phyloP scores from a whole-genome alignment of 208 protist genomes.

The Trypanosoma lewisi region DNA sequence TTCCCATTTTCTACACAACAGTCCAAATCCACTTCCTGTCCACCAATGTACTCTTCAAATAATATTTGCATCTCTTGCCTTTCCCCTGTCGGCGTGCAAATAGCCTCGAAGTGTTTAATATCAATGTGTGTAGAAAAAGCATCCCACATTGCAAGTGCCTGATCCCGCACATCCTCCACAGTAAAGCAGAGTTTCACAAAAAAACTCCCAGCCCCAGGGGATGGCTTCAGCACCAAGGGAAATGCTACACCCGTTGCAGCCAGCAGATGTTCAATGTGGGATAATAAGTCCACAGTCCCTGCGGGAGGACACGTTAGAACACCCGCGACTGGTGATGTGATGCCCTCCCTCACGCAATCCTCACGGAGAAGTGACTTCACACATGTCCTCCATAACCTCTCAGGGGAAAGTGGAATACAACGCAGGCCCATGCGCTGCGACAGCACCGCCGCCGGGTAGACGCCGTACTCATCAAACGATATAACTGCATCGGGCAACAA shows the following conservation, averaged over 20 bases:
- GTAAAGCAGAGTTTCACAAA: slow-evolving; percentile 38
- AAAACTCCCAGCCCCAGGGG: slow-evolving; percentile 71
- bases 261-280: slow-evolving; percentile 3
- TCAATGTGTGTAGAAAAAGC: slow-evolving; percentile 42
- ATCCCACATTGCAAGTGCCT: slow-evolving; percentile 46
- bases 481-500: slow-evolving; percentile 57
- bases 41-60: slow-evolving; percentile 76
- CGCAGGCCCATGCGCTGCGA: slow-evolving; percentile 28
- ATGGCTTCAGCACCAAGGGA: slow-evolving; percentile 75
- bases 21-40: slow-evolving; percentile 82
- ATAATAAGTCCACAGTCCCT: slow-evolving; percentile 1
- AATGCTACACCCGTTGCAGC: slow-evolving; percentile 22
- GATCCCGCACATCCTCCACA: slow-evolving; percentile 39
- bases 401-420: slow-evolving; percentile 47
- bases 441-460: slow-evolving; percentile 58
- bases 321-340: slow-evolving; percentile 31
- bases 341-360: slow-evolving; percentile 38
- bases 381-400: slow-evolving; percentile 40
- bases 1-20: slow-evolving; percentile 61
- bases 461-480: slow-evolving; percentile 84
- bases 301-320: slow-evolving; percentile 17
- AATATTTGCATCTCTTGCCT: slow-evolving; percentile 34
- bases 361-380: slow-evolving; percentile 60
- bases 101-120: slow-evolving; percentile 40
- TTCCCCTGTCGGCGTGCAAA: slow-evolving; percentile 10